Evolutionary conservation across 2,329 filamentous ascomycete species (phyloP), one percentile per base, ranked within the genome.

Genomic region (Aurifilum marmelostoma): DNA sequence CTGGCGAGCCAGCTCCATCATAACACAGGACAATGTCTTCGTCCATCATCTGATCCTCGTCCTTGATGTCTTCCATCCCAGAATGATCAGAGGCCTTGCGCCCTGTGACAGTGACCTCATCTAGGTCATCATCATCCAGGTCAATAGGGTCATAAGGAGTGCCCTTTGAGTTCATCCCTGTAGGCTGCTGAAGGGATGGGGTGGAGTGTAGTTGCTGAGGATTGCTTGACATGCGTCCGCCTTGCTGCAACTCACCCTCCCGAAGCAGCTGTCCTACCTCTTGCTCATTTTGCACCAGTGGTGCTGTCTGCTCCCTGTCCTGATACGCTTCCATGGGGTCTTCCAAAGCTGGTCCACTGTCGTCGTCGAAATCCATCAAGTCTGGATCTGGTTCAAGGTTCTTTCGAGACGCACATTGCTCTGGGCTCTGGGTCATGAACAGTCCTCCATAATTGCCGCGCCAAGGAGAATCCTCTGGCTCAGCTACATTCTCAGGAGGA

Each of bases 371-470:
- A 12, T 59, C 56, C 56, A 59, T 59, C 12, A 9, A 8, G 14
- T 29, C 14, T 18, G 27, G 52, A 0, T 2, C 27, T 18, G 2
- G 14, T 5, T 18, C 14, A 5, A 5, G 27, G 27, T 29, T 16
- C 52, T 56, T 6, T 39, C 12, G 52, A 56, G 8, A 9, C n/a
- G 5, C 7, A 11, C 5, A 27, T 3, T 14, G 52, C 37, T 62
- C 59, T 1, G 59, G 59, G 24, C 59, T 62, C 59, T 62, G 59
- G 9, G 59, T 62, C 59, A 62, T 37, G 37, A 62, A 62, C 1
- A 62, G 37, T 43, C 59, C 59, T 3, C 59, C 37, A 37, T 18
- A 41, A 14, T 39, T 39, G 4, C 59, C 59, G 39, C n/a, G 21
- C 72, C 41, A 41, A 11, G 54, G 21, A 47, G 11, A 2, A 18